Evolutionary conservation across 305 asterid species (phyloP), one percentile per base, ranked within the genome.

Genomic region (Fraxinus velutina): DNA sequence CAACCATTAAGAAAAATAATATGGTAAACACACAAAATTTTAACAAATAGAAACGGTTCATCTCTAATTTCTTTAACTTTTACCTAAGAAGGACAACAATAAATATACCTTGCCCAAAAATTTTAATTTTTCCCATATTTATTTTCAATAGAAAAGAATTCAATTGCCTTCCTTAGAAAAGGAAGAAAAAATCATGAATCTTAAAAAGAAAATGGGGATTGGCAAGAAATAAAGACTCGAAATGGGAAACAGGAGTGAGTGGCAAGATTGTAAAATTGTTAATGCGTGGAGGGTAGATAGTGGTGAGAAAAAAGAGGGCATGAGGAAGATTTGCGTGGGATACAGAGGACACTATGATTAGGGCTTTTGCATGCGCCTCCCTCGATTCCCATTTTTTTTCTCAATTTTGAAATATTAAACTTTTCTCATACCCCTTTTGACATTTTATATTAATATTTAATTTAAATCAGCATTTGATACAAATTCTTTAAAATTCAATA

Each of bases 321-420:
- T 80, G 89, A 76, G 32, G 83, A 74, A 71, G 80, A 81, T 70
- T 79, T 80, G 89, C 88, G 89, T 84, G 85, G 83, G 88, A 29
- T 62, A 82, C 44, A 82, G 83, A 86, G 83, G 82, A 89, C 90
- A 83, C 62, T 84, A 87, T 89, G 85, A 89, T 89, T 24, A 24
- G 27, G 82, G 74, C 44, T 84, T 73, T 85, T 87, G 89, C 92
- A 89, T 86, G 92, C 89, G 92, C 88, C 89, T 85, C 85, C 86
- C 86, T 84, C 86, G 83, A 80, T 82, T 57, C 79, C 74, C 50
- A 37, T 6, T 66, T 17, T 64, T 60, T 13, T 44, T 64, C 15
- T 32, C 62, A 12, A 2, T 13, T 66, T 64, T 64, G 42, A 0
- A 2, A 13, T 8, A 57, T 68, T 33, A 32, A 36, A 34, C 74